These are phyloP conservation scores for Salicornia ramosissima DNA, from an alignment of 148 eudicot genomes.

Conservation along the genomic window DNA sequence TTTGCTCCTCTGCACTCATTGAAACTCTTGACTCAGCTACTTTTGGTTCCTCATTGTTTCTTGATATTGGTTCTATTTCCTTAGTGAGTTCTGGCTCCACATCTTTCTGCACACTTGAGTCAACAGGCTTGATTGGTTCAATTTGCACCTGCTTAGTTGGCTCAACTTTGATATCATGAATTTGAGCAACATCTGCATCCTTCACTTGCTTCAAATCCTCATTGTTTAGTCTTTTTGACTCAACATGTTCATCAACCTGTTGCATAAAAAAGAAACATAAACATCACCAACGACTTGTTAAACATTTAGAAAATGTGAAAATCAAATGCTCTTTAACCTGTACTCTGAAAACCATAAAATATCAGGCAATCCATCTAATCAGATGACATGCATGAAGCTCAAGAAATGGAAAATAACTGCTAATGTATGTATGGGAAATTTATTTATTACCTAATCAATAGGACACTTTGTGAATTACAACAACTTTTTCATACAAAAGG, in stretches of 20 bases:
- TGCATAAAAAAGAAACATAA: background rate
- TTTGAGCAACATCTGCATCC: background rate
- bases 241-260: slow-evolving; percentile 32
- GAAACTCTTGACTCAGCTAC: slow-evolving; percentile 29
- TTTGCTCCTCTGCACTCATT: slow-evolving; percentile 39
- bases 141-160: slow-evolving; percentile 23
- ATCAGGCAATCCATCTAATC: background rate
- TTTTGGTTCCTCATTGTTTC: slow-evolving; percentile 22
- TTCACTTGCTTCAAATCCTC: slow-evolving; percentile 24
- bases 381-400: background rate
- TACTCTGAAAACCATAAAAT: background rate
- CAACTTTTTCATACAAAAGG: too few species aligned
- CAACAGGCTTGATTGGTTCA: slow-evolving; percentile 19
- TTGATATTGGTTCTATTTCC: slow-evolving; percentile 25
- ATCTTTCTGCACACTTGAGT: slow-evolving; percentile 24
- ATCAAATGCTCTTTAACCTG: background rate
- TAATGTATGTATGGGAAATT: too few species aligned
- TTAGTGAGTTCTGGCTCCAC: slow-evolving; percentile 21
- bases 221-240: slow-evolving; percentile 18
- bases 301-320: background rate
- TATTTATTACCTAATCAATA: too few species aligned
- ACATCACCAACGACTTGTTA: background rate
- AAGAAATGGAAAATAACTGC: background rate
- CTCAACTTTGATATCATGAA: slow-evolving; percentile 13
- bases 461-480: too few species aligned